Base-by-base conservation (phyloP, 2,329 filamentous ascomycete genomes). In the Fusarium dlaminii region DNA sequence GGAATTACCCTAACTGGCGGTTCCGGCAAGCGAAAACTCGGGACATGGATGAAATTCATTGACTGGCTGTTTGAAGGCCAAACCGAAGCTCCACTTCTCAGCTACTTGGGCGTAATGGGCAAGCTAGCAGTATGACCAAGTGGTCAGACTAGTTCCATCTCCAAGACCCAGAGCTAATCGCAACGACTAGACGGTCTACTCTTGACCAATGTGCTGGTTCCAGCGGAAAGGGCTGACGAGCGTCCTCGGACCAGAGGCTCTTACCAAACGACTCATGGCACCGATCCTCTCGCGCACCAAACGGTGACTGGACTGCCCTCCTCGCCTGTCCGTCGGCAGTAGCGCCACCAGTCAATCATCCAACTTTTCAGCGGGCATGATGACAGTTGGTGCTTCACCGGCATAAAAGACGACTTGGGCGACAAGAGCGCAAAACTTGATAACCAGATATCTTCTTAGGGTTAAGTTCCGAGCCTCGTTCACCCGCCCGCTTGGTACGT, bases 381-480 rank as follows among this genome's bases (percentile, higher is more conserved):
- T 77, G 79, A 66, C 82, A 76, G 65, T 79, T 75, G 69, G 75
- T 60, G 71, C 75, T 78, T 74, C 75, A 63, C 72, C 75, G 78
- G 81, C 84, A 80, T 95, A 95, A 81, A 95, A 90, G 87, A 88
- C 86, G 86, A 85, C 84, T 88, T 85, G 88, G 84, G 91, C 91
- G 91, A 92, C 91, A 89, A 75, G 85, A 87, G 87, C 90, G 90
- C 90, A 93, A 95, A 80, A 88, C 93, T 93, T 72, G 20, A 55
- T 77, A 89, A 90, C 94, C 93, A 93, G 90, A 86, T 83, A 81
- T 86, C 84, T 86, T 86, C 89, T 93, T 98, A 98, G 95, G 95
- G 95, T 97, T 98, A 97, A 95, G 93, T 95, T 95, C 93, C 94
- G 91, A 92, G 84, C 86, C 84, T 86, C 86, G 87, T 90, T 92